These are phyloP conservation scores for Neurospora sp. DNA, from an alignment of 2,329 filamentous ascomycete species.

Conservation along the genomic window DNA sequence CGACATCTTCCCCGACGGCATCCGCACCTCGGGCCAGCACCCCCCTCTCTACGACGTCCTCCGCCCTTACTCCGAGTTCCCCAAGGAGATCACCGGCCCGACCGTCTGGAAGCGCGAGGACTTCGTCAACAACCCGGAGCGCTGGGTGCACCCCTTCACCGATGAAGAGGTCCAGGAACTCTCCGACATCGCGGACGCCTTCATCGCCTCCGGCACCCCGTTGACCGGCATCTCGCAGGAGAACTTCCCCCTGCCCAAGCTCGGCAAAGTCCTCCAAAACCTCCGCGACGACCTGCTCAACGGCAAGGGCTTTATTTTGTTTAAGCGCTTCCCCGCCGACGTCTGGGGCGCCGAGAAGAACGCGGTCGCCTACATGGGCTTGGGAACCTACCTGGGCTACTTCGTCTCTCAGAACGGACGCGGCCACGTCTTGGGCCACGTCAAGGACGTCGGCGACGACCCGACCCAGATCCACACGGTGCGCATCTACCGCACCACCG, in stretches of 20 bases:
- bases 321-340: slow-evolving; percentile 72
- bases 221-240: slow-evolving; percentile 54
- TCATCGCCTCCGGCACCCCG: slow-evolving; percentile 53
- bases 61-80: slow-evolving; percentile 60
- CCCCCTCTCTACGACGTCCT: slow-evolving; percentile 55
- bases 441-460: slow-evolving; percentile 81
- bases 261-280: slow-evolving; percentile 25
- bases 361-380: slow-evolving; percentile 82
- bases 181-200: slow-evolving; percentile 54
- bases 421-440: slow-evolving; percentile 79
- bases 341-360: slow-evolving; percentile 72
- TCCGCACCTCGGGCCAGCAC: slow-evolving; percentile 57
- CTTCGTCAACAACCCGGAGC: slow-evolving; percentile 50
- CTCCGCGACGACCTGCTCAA: slow-evolving; percentile 46
- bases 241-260: slow-evolving; percentile 34
- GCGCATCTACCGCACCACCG: slow-evolving; percentile 82
- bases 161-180: slow-evolving; percentile 58
- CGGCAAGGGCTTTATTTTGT: slow-evolving; percentile 82
- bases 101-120: slow-evolving; percentile 65
- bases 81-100: slow-evolving; percentile 57
- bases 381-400: slow-evolving; percentile 78
- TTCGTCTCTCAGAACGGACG: slow-evolving; percentile 79
- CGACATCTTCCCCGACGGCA: slow-evolving; percentile 35
- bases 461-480: slow-evolving; percentile 73
- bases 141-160: slow-evolving; percentile 64